Evolutionary conservation across 305 asterid genomes (phyloP), one percentile per base, ranked within the genome.

Genomic region (Rubia peregrina): DNA sequence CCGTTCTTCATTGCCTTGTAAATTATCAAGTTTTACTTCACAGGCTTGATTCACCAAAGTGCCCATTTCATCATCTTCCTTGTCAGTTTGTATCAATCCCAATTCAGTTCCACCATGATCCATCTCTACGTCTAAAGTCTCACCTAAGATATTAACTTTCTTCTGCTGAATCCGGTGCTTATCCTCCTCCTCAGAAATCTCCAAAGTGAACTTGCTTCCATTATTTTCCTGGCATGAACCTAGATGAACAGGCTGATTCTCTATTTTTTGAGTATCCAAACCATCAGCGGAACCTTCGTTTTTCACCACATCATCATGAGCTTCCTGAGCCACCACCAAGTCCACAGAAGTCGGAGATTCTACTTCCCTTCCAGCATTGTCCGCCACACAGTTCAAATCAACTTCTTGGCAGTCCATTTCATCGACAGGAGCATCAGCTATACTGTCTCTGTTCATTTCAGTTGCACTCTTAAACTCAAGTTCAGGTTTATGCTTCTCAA

Each of bases 151-250:
- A 9, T 51, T 51, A 51, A 51, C 9, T 13, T 51, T 17, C 59
- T 2, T 17, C 16, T 14, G 55, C 55, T 48, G 55, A 51, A 51
- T 17, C n/a, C 59, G n/a, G 22, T 51, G 59, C 59, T 38, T 10
- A 8, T 12, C 61, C 44, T 33, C 71, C 60, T 49, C 56, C 41
- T 41, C 65, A 11, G 60, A 49, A 38, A 10, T 61, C 24, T 72
- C 76, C 59, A 53, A 14, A 36, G 14, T 12, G 10, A 53, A 22
- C 55, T 49, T 67, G 16, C 14, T 72, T 62, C 56, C 75, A 63
- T 24, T 21, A 9, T 64, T 38, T 14, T 64, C 76, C 7, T 72
- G 44, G 9, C n/a, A 2, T 5, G 65, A 16, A 14, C 22, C 70
- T 16, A 63, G 42, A 41, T 49, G 8, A 17, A 21, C n/a, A 26